Evolutionary conservation across 2,329 filamentous ascomycete species (phyloP), one percentile per base, ranked within the genome.

Genomic region (Aotearoamyces nothofagi): DNA sequence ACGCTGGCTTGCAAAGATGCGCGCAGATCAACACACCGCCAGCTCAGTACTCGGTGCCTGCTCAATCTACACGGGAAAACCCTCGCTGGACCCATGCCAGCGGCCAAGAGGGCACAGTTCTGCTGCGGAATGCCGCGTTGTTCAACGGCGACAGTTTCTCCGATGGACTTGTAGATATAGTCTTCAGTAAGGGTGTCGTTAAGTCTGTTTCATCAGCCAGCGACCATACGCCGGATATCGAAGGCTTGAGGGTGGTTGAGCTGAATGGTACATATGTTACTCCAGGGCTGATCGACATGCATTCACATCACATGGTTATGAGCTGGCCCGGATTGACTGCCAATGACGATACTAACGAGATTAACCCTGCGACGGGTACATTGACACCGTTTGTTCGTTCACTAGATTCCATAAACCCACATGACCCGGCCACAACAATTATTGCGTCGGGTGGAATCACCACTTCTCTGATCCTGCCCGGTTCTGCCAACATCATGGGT

Each of bases 381-480:
- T 31, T 56, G 1, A 57, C 55, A 6, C 52, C 55, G 1, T 53
- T 52, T 30, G 41, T 55, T 22, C 48, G 53, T 12, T 46, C 50
- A 13, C 34, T 54, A 7, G 56, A 61, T 36, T 49, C n/a, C n/a
- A 44, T 61, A 17, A 60, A 60, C 41, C 44, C 53, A 1, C 54
- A 57, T 31, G 57, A 61, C 34, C 33, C 35, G 12, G 54, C 46
- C 9, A 52, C 51, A 3, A 39, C 27, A 5, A 40, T 56, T 12
- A 53, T 61, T 33, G 50, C 53, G 6, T 58, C 56, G 4, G 58
- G 58, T 5, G 58, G 58, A 14, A 47, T 60, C 12, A 61, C 57
- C 2, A 52, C 55, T 3, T 58, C 55, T n/a, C 48, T 62, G n/a
- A 45, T 61, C 19, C 41, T 61, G 12, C 56, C 58, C 1, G 58